Evolutionary conservation across 1,284 basidiomycete genomes (phyloP), one percentile per base, ranked within the genome.

Genomic region (Leucoagaricus sp.): DNA sequence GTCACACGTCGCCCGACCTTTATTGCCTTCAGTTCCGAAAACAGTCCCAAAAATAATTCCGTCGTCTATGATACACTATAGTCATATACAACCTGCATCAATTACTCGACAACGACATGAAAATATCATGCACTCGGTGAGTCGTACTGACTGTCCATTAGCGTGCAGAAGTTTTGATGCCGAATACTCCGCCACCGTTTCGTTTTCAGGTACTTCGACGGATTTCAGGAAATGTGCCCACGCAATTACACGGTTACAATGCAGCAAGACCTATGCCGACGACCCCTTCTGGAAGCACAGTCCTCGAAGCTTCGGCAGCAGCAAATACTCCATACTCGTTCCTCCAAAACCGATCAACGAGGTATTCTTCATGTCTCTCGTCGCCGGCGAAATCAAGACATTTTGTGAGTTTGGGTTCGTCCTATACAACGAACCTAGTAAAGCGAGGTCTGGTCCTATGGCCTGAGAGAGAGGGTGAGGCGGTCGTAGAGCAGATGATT

Each of bases 371-470:
- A 21, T 64, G 62, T 49, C 72, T 74, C 26, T 76, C 79, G 1
- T 58, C 69, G 49, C 69, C 76, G 4, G 71, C 71, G 23, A 72
- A 69, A 55, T 61, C 72, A 0, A 57, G 28, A 19, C 62, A 69
- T 29, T 54, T 79, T 46, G 71, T 71, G 17, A 71, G 81, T 63
- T 67, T 83, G 10, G 66, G 74, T 59, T 81, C 80, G 17, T 63
- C 52, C 0, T 57, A 66, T 46, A 65, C 80, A 10, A 80, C 82
- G 19, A 64, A 72, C 56, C 67, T 78, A 58, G 68, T 71, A 15
- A 65, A 73, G 36, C 67, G 70, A 13, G 81, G 79, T 10, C 60
- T 82, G 57, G 70, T 72, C 4, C 65, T 84, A 3, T 83, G 78
- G 74, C 49, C 55, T 23, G 61, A 53, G 10, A 58, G 60, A 21